Percentiles rank a stretch among this genome's conserved stretches.
Conservation (phyloP, 2,329 filamentous ascomycete species). For the Diplocarpon rosae region DNA sequence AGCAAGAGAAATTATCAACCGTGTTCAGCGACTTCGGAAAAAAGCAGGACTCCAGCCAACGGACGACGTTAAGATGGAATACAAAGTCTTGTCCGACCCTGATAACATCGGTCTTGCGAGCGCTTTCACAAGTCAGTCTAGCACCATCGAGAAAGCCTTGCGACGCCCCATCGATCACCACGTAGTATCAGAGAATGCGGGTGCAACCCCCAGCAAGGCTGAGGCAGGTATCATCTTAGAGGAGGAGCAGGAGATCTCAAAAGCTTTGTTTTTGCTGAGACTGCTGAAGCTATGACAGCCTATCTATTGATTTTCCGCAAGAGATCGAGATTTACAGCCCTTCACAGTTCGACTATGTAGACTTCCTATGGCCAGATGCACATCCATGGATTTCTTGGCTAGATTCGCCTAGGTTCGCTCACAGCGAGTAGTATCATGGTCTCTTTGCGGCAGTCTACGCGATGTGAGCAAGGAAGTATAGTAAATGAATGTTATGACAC, state of each 20-base stretch:
- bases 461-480: constrained; percentile 10
- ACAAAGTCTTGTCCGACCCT: constrained; percentile 68
- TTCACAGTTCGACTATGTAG: too few relatives aligned
- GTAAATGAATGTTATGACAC: constrained; percentile 24
- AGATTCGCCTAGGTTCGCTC: not conserved
- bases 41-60: constrained; percentile 84
- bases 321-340: too few relatives aligned
- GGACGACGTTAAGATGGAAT: constrained; percentile 94
- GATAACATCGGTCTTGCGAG: constrained; percentile 62
- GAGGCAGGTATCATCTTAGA: constrained; percentile 58
- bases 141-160: constrained; percentile 64
- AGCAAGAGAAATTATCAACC: constrained; percentile 83
- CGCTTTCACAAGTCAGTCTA: constrained; percentile 57
- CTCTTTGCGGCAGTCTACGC: constrained; percentile 41
- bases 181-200: constrained; percentile 46
- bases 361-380: too few relatives aligned
- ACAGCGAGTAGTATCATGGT: constrained; percentile 21
- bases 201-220: constrained; percentile 35
- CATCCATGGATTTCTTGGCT: not conserved
- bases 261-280: constrained; percentile 67
- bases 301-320: not conserved
- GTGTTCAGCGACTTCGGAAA: constrained; percentile 86
- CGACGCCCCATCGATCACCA: constrained; percentile 67
- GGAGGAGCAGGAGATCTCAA: constrained; percentile 79
- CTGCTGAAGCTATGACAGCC: constrained; percentile 55